Percentiles rank a stretch among this genome's conserved stretches.
Conservation (phyloP, 2,329 filamentous ascomycete species). For the Penicillium thymicola region DNA sequence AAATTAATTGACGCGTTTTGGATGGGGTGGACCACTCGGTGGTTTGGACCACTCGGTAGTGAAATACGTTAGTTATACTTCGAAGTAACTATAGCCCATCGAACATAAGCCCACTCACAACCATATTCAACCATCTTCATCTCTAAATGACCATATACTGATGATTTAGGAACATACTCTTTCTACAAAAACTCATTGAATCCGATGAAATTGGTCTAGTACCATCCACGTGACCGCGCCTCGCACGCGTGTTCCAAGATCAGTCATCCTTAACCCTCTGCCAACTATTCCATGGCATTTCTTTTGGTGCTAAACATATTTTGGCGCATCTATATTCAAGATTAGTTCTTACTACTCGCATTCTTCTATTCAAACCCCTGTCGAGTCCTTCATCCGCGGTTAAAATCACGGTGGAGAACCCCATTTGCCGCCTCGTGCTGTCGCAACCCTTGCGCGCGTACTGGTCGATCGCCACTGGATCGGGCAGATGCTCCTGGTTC, state of each 20-base stretch:
- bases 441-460: conserved; percentile 20
- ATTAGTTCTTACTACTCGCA: not conserved
- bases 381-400: not conserved
- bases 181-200: not conserved
- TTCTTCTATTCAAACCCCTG: not conserved
- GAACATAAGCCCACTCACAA: not conserved
- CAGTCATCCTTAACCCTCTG: conserved; percentile 9
- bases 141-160: not conserved
- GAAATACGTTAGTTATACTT: too few species aligned
- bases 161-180: not conserved
- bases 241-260: conserved; percentile 28
- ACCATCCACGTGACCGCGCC: conserved; percentile 33
- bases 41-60: too few species aligned
- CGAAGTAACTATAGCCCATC: not conserved
- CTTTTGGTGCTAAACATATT: conserved; percentile 6
- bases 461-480: conserved; percentile 24
- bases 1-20: too few species aligned
- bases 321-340: conserved; percentile 1
- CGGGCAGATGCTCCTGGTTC: conserved; percentile 18
- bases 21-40: too few species aligned
- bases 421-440: conserved; percentile 22
- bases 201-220: not conserved
- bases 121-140: not conserved
- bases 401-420: not conserved
- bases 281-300: not conserved